phyloP scores from a whole-genome alignment of 2,329 filamentous ascomycete species.

The Trichophyton schoenleinii region DNA sequence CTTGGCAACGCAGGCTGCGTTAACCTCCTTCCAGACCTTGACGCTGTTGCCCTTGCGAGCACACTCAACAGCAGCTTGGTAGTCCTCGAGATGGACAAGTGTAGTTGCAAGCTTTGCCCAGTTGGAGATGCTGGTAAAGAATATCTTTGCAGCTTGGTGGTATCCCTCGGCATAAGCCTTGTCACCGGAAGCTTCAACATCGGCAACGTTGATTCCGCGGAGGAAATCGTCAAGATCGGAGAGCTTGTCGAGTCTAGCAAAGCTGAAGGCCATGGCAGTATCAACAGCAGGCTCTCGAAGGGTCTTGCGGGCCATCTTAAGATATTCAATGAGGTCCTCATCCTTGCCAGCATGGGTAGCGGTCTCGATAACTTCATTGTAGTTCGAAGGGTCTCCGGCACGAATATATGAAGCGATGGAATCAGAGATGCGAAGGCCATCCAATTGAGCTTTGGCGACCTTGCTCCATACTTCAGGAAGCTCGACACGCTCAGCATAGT shows the following conservation, averaged over 20 bases:
- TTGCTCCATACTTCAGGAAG: conserved; percentile 94
- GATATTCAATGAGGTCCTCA: conserved; percentile 89
- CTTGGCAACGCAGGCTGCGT: conserved; percentile 89
- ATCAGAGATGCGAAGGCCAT: conserved; percentile 84
- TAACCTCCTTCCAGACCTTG: conserved; percentile 98
- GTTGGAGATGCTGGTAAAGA: conserved; percentile 96
- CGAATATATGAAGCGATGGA: conserved; percentile 96
- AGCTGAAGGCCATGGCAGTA: conserved; percentile 86
- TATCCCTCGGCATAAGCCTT: conserved; percentile 92
- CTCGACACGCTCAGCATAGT: conserved; percentile 90
- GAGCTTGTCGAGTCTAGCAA: conserved; percentile 80
- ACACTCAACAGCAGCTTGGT: conserved; percentile 94
- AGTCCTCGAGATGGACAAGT: conserved; percentile 89
- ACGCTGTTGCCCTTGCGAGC: conserved; percentile 98
- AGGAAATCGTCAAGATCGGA: conserved; percentile 93
- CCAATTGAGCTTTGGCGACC: conserved; percentile 93
- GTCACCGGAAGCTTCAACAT: conserved; percentile 93
- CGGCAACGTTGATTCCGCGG: conserved; percentile 81
- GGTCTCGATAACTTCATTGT: conserved; percentile 89
- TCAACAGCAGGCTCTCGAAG: conserved; percentile 87
- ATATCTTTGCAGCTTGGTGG: conserved; percentile 96
- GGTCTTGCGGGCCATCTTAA: conserved; percentile 95
- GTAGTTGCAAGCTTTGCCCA: conserved; percentile 98
- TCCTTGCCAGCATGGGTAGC: conserved; percentile 93
- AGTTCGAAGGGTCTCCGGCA: conserved; percentile 83